phyloP scores from a whole-genome alignment of 2,329 filamentous ascomycete species.

The Ophiostoma sp. region DNA sequence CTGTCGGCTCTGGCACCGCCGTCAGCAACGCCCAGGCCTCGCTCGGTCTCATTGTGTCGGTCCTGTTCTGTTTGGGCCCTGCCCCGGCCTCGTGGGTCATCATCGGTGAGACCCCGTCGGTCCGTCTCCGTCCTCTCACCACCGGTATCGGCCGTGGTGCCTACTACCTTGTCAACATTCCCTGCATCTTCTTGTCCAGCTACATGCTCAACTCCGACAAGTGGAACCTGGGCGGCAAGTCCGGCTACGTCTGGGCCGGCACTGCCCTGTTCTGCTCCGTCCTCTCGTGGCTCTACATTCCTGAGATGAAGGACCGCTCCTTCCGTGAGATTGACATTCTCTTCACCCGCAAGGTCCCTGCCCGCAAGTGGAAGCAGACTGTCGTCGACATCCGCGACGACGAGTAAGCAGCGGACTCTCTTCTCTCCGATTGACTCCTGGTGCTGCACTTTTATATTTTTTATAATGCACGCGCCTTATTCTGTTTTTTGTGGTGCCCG shows the following conservation, averaged over 20 bases:
- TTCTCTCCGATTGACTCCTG: not conserved
- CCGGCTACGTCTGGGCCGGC: slow-evolving; percentile 61
- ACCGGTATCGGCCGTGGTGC: slow-evolving; percentile 35
- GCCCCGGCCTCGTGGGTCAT: slow-evolving; percentile 42
- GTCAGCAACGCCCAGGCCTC: slow-evolving; percentile 34
- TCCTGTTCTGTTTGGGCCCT: slow-evolving; percentile 62
- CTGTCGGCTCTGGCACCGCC: slow-evolving; percentile 40
- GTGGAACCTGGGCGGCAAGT: slow-evolving; percentile 53
- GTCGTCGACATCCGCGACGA: slow-evolving; percentile 60
- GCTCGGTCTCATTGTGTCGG: slow-evolving; percentile 34
- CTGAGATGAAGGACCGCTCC: slow-evolving; percentile 59
- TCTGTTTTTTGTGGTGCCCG: not conserved
- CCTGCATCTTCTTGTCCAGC: slow-evolving; percentile 36
- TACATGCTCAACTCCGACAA: slow-evolving; percentile 42
- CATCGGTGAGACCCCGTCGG: slow-evolving; percentile 43
- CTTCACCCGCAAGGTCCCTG: slow-evolving; percentile 54
- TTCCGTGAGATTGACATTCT: slow-evolving; percentile 64
- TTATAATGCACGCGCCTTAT: not conserved
- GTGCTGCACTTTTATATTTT: not conserved
- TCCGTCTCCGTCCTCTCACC: slow-evolving; percentile 38
- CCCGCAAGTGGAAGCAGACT: slow-evolving; percentile 58
- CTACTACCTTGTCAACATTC: slow-evolving; percentile 37
- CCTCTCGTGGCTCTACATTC: slow-evolving; percentile 50
- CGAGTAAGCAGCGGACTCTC: slow-evolving; percentile 49
- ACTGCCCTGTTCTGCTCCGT: slow-evolving; percentile 58